Base-by-base conservation (phyloP, 2,329 filamentous ascomycete species). In the Diaporthe velutina region DNA sequence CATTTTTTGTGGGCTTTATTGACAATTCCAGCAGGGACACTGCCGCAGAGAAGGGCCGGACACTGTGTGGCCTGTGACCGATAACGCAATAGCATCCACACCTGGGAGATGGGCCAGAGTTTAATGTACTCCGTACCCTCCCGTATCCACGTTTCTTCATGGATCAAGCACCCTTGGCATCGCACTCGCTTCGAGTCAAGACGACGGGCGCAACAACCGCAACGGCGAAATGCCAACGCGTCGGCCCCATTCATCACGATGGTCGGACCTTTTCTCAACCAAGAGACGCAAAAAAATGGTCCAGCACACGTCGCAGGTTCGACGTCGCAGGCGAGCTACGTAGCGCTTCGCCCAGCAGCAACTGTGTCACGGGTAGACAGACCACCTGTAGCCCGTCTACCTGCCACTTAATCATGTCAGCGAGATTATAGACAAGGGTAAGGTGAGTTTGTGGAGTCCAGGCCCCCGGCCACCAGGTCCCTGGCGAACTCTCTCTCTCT, bases 161-260 rank as follows among this genome's bases (percentile, higher is more conserved):
- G 64, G 64, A 68, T 68, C 64, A 68, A 68, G 64, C 45, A 68
- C 45, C 64, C 64, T 40, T 68, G 64, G 64, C 64, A 68, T 68
- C 64, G 64, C 64, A 68, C 33, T 68, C 64, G 64, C 48, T 68
- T 68, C 64, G 64, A 68, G 45, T 54, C 64, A 68, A 54, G 48
- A 22, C 15, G 33, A 12, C 30, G 45, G 45, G 40, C 38, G 60
- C 40, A 35, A 66, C 60, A 40, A n/a, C 64, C 45, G 33, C 45
- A 64, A 61, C 38, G 35, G 15, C 58, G n/a, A 28, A 28, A 38
- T 52, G 64, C 61, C 61, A 67, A 67, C 61, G 61, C 61, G 61
- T 52, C 19, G 28, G 42, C 61, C 30, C 61, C 45, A 35, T 64
- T 10, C 8, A 17, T 28, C 10, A 33, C n/a, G 10, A 54, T 52